Evolutionary conservation across 208 protist species (phyloP).

Genomic region (Crithidia brevicula): DNA sequence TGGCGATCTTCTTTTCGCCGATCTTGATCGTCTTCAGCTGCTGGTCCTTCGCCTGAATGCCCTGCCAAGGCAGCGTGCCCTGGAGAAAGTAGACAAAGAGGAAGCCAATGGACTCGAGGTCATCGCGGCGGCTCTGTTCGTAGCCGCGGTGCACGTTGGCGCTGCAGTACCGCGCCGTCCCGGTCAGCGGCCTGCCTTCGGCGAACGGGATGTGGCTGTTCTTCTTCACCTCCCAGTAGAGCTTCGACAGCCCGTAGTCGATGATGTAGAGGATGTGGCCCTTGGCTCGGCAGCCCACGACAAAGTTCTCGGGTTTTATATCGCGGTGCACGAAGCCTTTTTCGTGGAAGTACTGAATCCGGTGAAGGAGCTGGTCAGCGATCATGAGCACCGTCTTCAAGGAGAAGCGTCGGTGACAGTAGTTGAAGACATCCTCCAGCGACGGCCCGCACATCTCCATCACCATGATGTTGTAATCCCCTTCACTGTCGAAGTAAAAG

Average conservation of each 20-base stretch:
- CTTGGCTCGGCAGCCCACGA: constrained; percentile 65
- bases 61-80: constrained; percentile 95
- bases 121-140: constrained; percentile 95
- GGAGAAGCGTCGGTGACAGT: constrained; percentile 94
- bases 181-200: constrained; percentile 98
- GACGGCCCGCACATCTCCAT: constrained; percentile 93
- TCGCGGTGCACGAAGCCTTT: constrained; percentile 88
- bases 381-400: constrained; percentile 99
- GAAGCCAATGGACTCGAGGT: constrained; percentile 94
- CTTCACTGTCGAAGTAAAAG: constrained; percentile 96
- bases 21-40: constrained; percentile 82
- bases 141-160: constrained; percentile 99
- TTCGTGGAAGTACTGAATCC: constrained; percentile 86
- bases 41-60: constrained; percentile 78
- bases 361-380: constrained; percentile 97
- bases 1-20: constrained; percentile 85
- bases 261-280: constrained; percentile 93
- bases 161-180: constrained; percentile 99
- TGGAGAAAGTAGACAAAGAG: constrained; percentile 94
- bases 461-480: constrained; percentile 97
- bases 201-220: constrained; percentile 98
- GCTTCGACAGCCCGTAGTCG: constrained; percentile 99
- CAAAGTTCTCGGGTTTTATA: constrained; percentile 93
- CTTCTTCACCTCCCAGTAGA: constrained; percentile 95
- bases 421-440: constrained; percentile 92